Evolutionary conservation across 805 yeast species (phyloP).

Genomic region (Saturnispora diversa): DNA sequence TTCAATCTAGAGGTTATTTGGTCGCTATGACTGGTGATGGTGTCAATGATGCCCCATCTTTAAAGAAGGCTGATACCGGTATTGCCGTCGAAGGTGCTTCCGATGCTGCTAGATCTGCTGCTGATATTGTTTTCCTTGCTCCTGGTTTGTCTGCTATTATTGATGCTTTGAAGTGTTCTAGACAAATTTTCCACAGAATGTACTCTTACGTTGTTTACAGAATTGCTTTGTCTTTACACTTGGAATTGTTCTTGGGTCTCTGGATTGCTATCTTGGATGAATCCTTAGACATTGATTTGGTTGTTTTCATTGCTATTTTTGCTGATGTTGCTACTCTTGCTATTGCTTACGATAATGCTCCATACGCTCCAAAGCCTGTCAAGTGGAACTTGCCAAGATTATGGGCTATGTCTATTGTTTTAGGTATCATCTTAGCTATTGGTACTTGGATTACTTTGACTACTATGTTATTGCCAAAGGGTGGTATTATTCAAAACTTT

Average conservation of each 20-base stretch:
- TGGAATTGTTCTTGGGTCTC: slow-evolving; percentile 89
- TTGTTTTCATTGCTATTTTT: slow-evolving; percentile 94
- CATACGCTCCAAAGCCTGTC: slow-evolving; percentile 85
- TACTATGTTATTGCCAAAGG: slow-evolving; percentile 82
- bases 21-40: slow-evolving; percentile 99
- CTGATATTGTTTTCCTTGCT: slow-evolving; percentile 91
- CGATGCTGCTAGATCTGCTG: slow-evolving; percentile 95
- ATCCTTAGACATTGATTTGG: slow-evolving; percentile 79
- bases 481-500: slow-evolving; percentile 94
- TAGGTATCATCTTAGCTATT: slow-evolving; percentile 79
- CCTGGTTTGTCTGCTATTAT: slow-evolving; percentile 94
- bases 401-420: slow-evolving; percentile 91
- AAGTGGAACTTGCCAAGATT: slow-evolving; percentile 96
- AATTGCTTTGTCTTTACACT: slow-evolving; percentile 90
- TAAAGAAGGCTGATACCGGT: slow-evolving; percentile 94
- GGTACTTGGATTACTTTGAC: slow-evolving; percentile 95
- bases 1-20: slow-evolving; percentile 92
- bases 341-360: slow-evolving; percentile 96
- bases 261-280: slow-evolving; percentile 92
- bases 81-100: slow-evolving; percentile 98
- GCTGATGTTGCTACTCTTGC: slow-evolving; percentile 97
- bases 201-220: slow-evolving; percentile 97
- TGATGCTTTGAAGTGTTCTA: slow-evolving; percentile 89
- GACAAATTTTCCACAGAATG: slow-evolving; percentile 99
- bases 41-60: slow-evolving; percentile 96